These are phyloP conservation scores for Bathelium albidoporum DNA, from an alignment of 495 filamentous ascomycete genomes.

Conservation along the genomic window DNA sequence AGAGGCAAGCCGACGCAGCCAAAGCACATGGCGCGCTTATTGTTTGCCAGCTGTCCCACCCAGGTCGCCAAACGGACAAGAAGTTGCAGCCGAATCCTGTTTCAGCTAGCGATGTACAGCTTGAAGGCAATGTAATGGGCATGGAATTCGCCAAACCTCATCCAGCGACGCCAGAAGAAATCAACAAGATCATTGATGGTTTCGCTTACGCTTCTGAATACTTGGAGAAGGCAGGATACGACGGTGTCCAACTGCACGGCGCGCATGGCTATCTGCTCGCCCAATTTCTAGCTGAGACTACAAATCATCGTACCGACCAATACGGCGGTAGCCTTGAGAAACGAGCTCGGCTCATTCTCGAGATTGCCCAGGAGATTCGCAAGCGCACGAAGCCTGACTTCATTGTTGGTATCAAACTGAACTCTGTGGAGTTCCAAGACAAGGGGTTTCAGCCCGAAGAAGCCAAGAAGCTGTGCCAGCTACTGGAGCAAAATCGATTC, in stretches of 20 bases:
- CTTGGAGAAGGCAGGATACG: constrained; percentile 46
- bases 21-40: constrained; percentile 47
- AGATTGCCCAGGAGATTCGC: constrained; percentile 24
- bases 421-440: constrained; percentile 58
- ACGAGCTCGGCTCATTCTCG: constrained; percentile 22
- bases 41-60: constrained; percentile 51
- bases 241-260: constrained; percentile 50
- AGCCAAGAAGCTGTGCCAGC: constrained; percentile 41
- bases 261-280: constrained; percentile 55
- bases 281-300: constrained; percentile 50
- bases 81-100: constrained; percentile 46
- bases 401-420: constrained; percentile 56
- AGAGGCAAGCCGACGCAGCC: constrained; percentile 36
- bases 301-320: constrained; percentile 32
- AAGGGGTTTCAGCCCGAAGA: constrained; percentile 48
- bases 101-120: constrained; percentile 50
- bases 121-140: constrained; percentile 36
- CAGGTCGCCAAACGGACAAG: constrained; percentile 46
- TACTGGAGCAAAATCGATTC: constrained; percentile 45
- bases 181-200: constrained; percentile 37
- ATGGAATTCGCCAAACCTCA: constrained; percentile 41
- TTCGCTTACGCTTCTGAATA: constrained; percentile 50
- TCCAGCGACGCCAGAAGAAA: constrained; percentile 41
- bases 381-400: constrained; percentile 30
- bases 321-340: constrained; percentile 45